Base-by-base conservation (phyloP, 1,139 yeast species). In the Pichia norvegensis region DNA sequence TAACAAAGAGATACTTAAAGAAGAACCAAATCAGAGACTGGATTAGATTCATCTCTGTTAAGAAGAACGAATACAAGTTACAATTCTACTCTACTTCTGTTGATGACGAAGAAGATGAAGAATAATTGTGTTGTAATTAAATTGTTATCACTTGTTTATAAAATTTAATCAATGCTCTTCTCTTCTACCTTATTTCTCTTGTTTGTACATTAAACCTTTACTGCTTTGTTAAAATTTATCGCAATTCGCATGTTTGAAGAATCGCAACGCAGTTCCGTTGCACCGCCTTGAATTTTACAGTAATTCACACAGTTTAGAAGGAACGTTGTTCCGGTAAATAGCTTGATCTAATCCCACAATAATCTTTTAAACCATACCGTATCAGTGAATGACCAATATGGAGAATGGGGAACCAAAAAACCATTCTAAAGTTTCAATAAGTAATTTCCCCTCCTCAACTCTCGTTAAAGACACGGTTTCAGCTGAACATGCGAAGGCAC, bases 11-110 rank as follows among this genome's bases (percentile, higher is more conserved):
- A 82, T 92, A 87, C 94, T 86, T 92, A 76, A 92, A 92, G 95
- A 92, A 92, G 87, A 87, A 88, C 94, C 95, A 86, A 77, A 85
- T 90, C 79, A 85, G 94, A 80, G 98, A 92, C 80, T 92, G 98
- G 98, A 88, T 94, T 76, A 94, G 98, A 83, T 92, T 94, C 68
- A 96, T 92, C 63, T 85, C 98, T 62, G 81, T 85, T 69, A 84
- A 88, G 79, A 87, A 86, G 75, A 88, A 92, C 84, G 83, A 81
- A 72, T 94, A 92, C 87, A 87, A 86, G 74, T 85, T 94, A 79
- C 90, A 94, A 76, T 94, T 92, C 96, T 94, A 87, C 96, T 88
- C 95, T 74, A 94, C 92, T 73, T 92, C 94, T 68, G 81, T 74
- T 64, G 92, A 86, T 65, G 96, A 90, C 66, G 97, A 92, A 68